Conservation (phyloP, 2,329 filamentous ascomycete genomes). For the Tolypocladium inflatum region DNA sequence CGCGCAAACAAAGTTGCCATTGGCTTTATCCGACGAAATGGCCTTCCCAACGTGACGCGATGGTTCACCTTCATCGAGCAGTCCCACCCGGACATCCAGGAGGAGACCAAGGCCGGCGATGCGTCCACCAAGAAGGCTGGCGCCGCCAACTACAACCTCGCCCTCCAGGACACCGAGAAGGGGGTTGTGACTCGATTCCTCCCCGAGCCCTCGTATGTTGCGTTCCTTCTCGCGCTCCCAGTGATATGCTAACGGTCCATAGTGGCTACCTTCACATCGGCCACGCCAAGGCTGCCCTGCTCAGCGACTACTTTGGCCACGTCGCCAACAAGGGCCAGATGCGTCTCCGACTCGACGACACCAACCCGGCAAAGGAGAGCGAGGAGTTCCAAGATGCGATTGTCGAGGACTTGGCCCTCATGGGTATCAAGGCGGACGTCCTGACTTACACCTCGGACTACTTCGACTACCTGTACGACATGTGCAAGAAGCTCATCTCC, state of each 20-base stretch:
- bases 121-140: constrained; percentile 67
- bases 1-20: constrained; percentile 77
- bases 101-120: constrained; percentile 60
- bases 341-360: constrained; percentile 90
- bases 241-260: constrained; percentile 3
- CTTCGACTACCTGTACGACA: constrained; percentile 85
- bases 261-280: constrained; percentile 88
- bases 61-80: constrained; percentile 87
- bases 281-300: constrained; percentile 84
- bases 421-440: constrained; percentile 84
- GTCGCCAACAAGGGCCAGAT: constrained; percentile 87
- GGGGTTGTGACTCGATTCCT: constrained; percentile 89
- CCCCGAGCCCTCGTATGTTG: constrained; percentile 75
- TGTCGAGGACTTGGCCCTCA: constrained; percentile 78
- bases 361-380: constrained; percentile 95
- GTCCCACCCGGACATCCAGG: constrained; percentile 65
- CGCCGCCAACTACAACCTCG: constrained; percentile 74
- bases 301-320: constrained; percentile 96
- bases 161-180: constrained; percentile 72
- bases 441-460: constrained; percentile 91
- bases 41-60: constrained; percentile 65
- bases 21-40: constrained; percentile 69
- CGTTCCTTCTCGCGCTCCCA: background rate
- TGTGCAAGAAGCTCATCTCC: constrained; percentile 75
- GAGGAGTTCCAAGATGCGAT: constrained; percentile 93